Evolutionary conservation across 345 rosid species (phyloP).

Genomic region (Euphorbia peplus): DNA sequence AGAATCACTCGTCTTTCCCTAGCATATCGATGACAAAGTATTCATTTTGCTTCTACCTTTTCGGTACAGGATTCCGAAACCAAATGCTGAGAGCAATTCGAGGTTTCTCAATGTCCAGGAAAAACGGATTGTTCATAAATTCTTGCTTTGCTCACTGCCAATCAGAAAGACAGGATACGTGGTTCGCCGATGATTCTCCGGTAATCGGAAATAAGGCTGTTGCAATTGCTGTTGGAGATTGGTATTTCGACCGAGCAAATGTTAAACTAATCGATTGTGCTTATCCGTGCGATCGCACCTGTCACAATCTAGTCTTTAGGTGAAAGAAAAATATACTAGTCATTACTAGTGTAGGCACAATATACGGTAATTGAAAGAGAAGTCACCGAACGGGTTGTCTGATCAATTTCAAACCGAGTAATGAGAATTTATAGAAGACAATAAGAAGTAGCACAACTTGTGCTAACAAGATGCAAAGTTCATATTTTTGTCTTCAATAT

Average conservation of each 20-base stretch:
- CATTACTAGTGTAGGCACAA: no score
- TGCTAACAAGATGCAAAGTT: constrained; percentile 7
- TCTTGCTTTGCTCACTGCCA: constrained; percentile 98
- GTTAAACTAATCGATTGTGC: constrained; percentile 76
- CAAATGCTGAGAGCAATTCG: constrained; percentile 67
- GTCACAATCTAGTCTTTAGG: constrained; percentile 87
- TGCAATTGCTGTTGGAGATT: constrained; percentile 88
- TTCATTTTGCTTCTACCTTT: neutral
- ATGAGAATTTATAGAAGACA: constrained; percentile 22
- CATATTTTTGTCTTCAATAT: neutral
- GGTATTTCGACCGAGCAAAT: constrained; percentile 75
- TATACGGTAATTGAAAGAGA: no score
- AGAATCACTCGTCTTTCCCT: no score
- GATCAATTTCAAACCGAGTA: neutral
- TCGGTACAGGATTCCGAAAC: constrained; percentile 64
- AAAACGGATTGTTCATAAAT: constrained; percentile 81
- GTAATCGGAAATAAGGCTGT: constrained; percentile 66
- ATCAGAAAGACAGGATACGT: constrained; percentile 91
- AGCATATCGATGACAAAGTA: neutral
- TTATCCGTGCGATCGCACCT: constrained; percentile 82
- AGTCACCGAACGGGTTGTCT: no score
- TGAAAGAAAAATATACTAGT: constrained; percentile 20
- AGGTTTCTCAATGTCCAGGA: constrained; percentile 60
- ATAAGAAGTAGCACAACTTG: constrained; percentile 23
- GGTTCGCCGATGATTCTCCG: constrained; percentile 89